A percentile compares a stretch with the other conserved stretches of the same genome.
Evolutionary conservation across 2,329 filamentous ascomycete genomes (phyloP).

Genomic region (Aspergillus uvarum): DNA sequence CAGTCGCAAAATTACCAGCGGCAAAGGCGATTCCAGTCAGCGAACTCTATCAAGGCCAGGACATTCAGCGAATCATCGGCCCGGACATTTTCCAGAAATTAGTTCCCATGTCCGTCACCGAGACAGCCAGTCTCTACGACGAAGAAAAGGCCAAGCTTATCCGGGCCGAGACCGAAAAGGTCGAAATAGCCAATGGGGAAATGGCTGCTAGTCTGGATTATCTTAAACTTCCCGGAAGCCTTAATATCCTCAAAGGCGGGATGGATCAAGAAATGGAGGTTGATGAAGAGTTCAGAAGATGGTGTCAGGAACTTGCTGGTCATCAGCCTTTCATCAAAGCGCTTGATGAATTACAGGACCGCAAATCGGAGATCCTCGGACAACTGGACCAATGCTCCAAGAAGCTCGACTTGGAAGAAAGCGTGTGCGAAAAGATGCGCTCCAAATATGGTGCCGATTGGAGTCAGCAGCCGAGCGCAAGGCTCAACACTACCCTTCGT

Average conservation of each 20-base stretch:
- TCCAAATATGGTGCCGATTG: conserved; percentile 94
- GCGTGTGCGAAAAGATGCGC: conserved; percentile 98
- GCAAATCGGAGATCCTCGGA: conserved; percentile 72
- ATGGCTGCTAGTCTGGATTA: conserved; percentile 96
- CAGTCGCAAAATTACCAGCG: conserved; percentile 86
- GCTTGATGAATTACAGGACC: conserved; percentile 74
- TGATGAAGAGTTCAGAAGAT: conserved; percentile 86
- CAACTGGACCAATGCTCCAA: conserved; percentile 79
- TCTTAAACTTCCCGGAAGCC: conserved; percentile 79
- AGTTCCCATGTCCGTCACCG: conserved; percentile 91
- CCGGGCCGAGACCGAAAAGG: conserved; percentile 87
- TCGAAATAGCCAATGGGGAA: conserved; percentile 89
- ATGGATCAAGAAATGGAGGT: conserved; percentile 85
- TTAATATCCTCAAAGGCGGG: conserved; percentile 89
- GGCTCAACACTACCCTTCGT: conserved; percentile 81
- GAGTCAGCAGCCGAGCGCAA: conserved; percentile 93
- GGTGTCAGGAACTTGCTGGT: conserved; percentile 89
- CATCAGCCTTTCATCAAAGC: conserved; percentile 76
- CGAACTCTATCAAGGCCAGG: conserved; percentile 93
- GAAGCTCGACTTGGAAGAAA: conserved; percentile 94
- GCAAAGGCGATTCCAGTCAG: conserved; percentile 97
- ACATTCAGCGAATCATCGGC: conserved; percentile 94
- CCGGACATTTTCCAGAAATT: conserved; percentile 97
- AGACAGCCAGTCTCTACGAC: conserved; percentile 94
- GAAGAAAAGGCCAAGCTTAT: conserved; percentile 97